Conservation (phyloP, 208 protist genomes). For the Trypanosoma grayi region DNA sequence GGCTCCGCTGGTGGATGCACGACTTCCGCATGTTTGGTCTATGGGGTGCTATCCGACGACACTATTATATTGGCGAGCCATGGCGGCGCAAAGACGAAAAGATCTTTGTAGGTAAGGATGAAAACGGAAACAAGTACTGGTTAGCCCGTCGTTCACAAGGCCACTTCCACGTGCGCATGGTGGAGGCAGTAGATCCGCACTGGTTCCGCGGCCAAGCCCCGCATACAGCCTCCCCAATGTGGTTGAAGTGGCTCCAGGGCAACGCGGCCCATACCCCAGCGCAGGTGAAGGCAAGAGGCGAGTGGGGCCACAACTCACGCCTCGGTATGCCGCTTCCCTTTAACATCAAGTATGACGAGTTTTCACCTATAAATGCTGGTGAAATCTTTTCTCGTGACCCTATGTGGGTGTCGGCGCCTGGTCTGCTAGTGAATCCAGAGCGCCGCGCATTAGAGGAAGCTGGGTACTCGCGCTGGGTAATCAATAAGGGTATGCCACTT, state of each 20-base stretch:
- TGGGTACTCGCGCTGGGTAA: conserved; percentile 82
- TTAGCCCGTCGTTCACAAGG: conserved; percentile 54
- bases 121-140: conserved; percentile 92
- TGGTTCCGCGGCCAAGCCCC: conserved; percentile 82
- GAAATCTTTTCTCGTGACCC: conserved; percentile 74
- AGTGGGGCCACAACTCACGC: conserved; percentile 86
- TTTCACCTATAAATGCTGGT: conserved; percentile 61
- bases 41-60: conserved; percentile 58
- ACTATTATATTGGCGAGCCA: conserved; percentile 85
- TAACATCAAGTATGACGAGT: conserved; percentile 85
- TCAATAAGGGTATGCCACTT: conserved; percentile 78
- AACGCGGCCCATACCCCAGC: conserved; percentile 81
- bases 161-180: conserved; percentile 49
- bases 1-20: conserved; percentile 84
- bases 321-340: conserved; percentile 76
- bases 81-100: conserved; percentile 90
- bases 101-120: conserved; percentile 91
- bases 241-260: conserved; percentile 85
- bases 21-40: conserved; percentile 92
- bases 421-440: conserved; percentile 79
- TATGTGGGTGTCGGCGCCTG: conserved; percentile 74
- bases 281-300: conserved; percentile 84
- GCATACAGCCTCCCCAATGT: conserved; percentile 65
- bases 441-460: conserved; percentile 71
- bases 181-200: conserved; percentile 82